These are phyloP conservation scores for Acrodontium crateriforme DNA, from an alignment of 2,329 filamentous ascomycete species.

Conservation along the genomic window DNA sequence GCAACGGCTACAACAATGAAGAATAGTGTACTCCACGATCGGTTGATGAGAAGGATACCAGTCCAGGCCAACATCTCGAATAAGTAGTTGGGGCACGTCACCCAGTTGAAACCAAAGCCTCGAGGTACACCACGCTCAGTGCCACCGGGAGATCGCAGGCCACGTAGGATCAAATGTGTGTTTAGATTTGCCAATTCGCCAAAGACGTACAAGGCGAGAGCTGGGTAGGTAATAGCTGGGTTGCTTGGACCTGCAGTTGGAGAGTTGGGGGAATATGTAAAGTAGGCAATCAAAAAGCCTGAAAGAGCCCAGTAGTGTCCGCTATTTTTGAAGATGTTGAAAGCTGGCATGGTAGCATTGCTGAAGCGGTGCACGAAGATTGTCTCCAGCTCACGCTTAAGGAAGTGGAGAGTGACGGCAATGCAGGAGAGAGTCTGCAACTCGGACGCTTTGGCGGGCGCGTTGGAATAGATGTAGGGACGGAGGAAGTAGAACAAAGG, in stretches of 20 bases:
- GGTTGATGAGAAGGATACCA: conserved; percentile 65
- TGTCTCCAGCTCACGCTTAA: conserved; percentile 92
- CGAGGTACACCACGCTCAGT: conserved; percentile 78
- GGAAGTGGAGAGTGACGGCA: conserved; percentile 69
- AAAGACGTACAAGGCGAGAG: conserved; percentile 57
- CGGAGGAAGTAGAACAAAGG: conserved; percentile 56
- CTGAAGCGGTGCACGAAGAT: conserved; percentile 92
- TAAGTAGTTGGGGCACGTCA: conserved; percentile 96
- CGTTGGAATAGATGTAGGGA: conserved; percentile 52
- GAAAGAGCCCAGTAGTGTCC: conserved; percentile 84
- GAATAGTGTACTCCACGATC: conserved; percentile 62
- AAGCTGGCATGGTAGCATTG: conserved; percentile 78
- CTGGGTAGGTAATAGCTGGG: conserved; percentile 47
- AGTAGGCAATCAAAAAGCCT: conserved; percentile 68
- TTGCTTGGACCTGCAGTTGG: conserved; percentile 45
- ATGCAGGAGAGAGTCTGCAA: conserved; percentile 59
- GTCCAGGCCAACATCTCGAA: conserved; percentile 83
- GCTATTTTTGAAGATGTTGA: conserved; percentile 90
- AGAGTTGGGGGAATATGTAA: conserved; percentile 66
- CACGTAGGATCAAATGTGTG: conserved; percentile 65
- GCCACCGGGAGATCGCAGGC: conserved; percentile 62
- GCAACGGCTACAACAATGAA: conserved; percentile 60
- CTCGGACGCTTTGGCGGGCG: conserved; percentile 38
- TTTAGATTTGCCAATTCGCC: conserved; percentile 70
- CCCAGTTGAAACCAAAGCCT: conserved; percentile 70